Evolutionary conservation across 495 filamentous ascomycete genomes (phyloP).

Genomic region (Aspergillus avenaceus): DNA sequence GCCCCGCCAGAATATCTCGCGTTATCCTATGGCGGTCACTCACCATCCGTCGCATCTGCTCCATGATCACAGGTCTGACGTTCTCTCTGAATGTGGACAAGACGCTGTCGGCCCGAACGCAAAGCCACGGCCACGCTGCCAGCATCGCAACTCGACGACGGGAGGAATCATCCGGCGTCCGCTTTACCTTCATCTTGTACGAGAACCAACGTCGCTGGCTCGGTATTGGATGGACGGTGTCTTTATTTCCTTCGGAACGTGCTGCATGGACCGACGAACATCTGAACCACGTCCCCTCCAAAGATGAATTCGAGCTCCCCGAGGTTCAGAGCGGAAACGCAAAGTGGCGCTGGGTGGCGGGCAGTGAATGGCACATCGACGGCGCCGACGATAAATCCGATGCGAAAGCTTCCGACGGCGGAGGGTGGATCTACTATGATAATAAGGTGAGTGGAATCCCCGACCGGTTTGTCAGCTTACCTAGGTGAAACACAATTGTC

Average conservation of each 20-base stretch:
- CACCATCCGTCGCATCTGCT: slow-evolving; percentile 59
- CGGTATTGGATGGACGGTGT: slow-evolving; percentile 91
- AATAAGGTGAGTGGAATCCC: slow-evolving; percentile 70
- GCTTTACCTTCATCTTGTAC: slow-evolving; percentile 92
- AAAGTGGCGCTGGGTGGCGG: slow-evolving; percentile 84
- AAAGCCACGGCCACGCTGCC: slow-evolving; percentile 38
- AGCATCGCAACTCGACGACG: slow-evolving; percentile 49
- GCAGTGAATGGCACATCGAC: slow-evolving; percentile 83
- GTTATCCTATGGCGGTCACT: slow-evolving; percentile 88
- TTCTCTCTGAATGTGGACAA: slow-evolving; percentile 47
- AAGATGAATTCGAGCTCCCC: slow-evolving; percentile 80
- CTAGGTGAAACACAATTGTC: neutral
- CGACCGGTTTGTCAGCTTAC: neutral
- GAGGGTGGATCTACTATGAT: slow-evolving; percentile 97
- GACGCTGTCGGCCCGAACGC: slow-evolving; percentile 28
- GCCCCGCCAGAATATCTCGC: slow-evolving; percentile 78
- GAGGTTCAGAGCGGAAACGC: slow-evolving; percentile 78
- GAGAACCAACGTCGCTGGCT: slow-evolving; percentile 97
- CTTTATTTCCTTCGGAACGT: slow-evolving; percentile 82
- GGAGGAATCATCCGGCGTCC: slow-evolving; percentile 66
- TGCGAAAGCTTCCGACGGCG: slow-evolving; percentile 50
- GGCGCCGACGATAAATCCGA: slow-evolving; percentile 52
- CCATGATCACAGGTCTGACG: slow-evolving; percentile 72
- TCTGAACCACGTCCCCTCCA: slow-evolving; percentile 70
- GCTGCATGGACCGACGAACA: slow-evolving; percentile 95